These are phyloP conservation scores for Rhynchosporium secalis DNA, from an alignment of 2,329 filamentous ascomycete species.

Conservation along the genomic window DNA sequence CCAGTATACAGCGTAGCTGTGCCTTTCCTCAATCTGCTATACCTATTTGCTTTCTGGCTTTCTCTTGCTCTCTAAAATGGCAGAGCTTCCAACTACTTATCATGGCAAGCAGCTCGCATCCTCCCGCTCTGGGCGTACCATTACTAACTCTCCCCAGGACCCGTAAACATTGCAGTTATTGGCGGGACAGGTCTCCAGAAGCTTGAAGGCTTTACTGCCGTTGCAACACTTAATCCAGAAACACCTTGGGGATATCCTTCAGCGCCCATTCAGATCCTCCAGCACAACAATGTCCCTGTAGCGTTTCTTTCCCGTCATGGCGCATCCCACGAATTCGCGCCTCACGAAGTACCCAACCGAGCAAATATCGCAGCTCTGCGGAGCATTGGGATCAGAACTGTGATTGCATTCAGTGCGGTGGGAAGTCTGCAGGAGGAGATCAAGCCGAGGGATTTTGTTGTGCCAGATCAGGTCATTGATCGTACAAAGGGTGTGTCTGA, in stretches of 20 bases:
- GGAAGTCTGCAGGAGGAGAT: slow-evolving; percentile 90
- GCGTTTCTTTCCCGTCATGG: slow-evolving; percentile 96
- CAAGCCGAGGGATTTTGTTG: slow-evolving; percentile 92
- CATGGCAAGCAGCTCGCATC: slow-evolving; percentile 22
- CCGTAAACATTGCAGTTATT: slow-evolving; percentile 83
- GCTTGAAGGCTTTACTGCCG: slow-evolving; percentile 82
- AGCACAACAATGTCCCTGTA: slow-evolving; percentile 78
- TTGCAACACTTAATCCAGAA: slow-evolving; percentile 71
- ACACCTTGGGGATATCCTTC: slow-evolving; percentile 89
- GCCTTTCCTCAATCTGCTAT: neutral
- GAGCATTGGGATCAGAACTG: slow-evolving; percentile 80
- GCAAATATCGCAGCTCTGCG: slow-evolving; percentile 99
- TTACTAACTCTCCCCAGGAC: slow-evolving; percentile 46
- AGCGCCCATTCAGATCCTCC: slow-evolving; percentile 78
- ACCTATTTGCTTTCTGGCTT: neutral
- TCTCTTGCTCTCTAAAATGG: slow-evolving; percentile 25
- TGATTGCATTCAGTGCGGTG: slow-evolving; percentile 94
- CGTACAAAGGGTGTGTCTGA: slow-evolving; percentile 71
- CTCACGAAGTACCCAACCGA: slow-evolving; percentile 90
- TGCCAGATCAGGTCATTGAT: slow-evolving; percentile 96
- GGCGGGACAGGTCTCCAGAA: slow-evolving; percentile 90
- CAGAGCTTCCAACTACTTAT: slow-evolving; percentile 34
- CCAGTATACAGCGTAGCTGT: too few species aligned
- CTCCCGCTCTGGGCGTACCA: neutral
- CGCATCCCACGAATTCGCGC: slow-evolving; percentile 81